A percentile compares a stretch with the other conserved stretches of the same genome.
phyloP scores from a whole-genome alignment of 306 rosid species.

The Glycine latifolia region DNA sequence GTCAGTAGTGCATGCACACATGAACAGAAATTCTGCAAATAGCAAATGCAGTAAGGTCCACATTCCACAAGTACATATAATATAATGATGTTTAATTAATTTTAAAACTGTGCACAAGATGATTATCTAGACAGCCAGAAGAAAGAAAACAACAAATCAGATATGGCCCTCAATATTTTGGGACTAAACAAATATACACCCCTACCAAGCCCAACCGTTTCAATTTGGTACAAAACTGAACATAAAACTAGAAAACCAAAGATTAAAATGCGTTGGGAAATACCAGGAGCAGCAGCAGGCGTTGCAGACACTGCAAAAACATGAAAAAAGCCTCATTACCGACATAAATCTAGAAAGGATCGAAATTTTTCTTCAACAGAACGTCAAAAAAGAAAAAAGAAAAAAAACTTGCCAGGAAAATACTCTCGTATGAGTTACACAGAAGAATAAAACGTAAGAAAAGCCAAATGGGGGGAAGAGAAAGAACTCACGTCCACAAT shows the following conservation, averaged over 20 bases:
- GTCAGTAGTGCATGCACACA: not conserved
- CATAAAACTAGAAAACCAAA: not conserved
- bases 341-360: not conserved
- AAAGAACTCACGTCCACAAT: not conserved
- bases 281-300: not conserved
- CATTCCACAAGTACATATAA: not conserved
- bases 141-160: not conserved
- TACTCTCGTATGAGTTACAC: too few relatives aligned
- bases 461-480: not conserved
- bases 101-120: not conserved
- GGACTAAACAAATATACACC: not conserved
- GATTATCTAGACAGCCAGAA: not conserved
- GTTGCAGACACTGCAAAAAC: not conserved
- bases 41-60: not conserved
- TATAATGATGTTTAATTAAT: not conserved
- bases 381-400: too few relatives aligned
- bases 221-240: too few relatives aligned
- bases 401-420: too few relatives aligned
- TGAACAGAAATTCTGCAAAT: not conserved
- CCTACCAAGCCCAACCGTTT: not conserved
- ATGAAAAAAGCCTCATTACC: not conserved
- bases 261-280: not conserved
- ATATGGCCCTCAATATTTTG: not conserved
- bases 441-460: too few relatives aligned
- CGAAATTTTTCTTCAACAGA: not conserved